phyloP scores from a whole-genome alignment of 106 monocot genomes.

The Dioscorea dumetorum region DNA sequence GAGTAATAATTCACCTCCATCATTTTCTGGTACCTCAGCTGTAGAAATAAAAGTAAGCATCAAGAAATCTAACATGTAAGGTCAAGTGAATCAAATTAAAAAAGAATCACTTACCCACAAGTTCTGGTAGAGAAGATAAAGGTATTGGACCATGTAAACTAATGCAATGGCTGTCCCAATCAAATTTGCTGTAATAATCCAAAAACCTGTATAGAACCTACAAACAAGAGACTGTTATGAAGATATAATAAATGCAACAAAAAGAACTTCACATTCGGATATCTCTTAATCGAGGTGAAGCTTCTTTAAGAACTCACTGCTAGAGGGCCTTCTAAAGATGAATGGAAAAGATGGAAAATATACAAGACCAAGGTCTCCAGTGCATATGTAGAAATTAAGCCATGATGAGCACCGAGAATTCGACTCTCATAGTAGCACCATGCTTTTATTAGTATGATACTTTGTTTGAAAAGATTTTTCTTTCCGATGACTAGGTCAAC shows the following conservation, averaged over 20 bases:
- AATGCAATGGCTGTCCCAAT: constrained; percentile 73
- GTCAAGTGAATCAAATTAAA: not conserved
- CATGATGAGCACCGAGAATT: constrained; percentile 93
- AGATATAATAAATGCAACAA: not conserved
- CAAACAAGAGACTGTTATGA: constrained; percentile 10
- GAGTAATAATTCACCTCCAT: constrained; percentile 44
- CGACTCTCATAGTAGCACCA: constrained; percentile 99
- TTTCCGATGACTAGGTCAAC: constrained; percentile 71
- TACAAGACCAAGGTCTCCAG: constrained; percentile 84
- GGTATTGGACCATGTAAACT: constrained; percentile 68
- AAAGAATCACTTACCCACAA: constrained; percentile 32
- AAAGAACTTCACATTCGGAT: not conserved
- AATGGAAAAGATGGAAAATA: constrained; percentile 82
- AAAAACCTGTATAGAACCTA: constrained; percentile 88
- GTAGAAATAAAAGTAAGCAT: not conserved
- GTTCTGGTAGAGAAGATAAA: constrained; percentile 53
- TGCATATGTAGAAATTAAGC: constrained; percentile 91
- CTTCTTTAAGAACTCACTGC: constrained; percentile 30
- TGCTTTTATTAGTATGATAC: constrained; percentile 89
- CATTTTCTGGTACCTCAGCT: constrained; percentile 52
- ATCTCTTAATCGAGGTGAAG: not conserved
- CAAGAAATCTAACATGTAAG: not conserved
- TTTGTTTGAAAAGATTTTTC: constrained; percentile 76
- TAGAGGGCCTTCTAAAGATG: constrained; percentile 70
- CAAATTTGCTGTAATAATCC: constrained; percentile 79